Evolutionary conservation across 176 grass and related monocot species (phyloP).

Genomic region (Pontederia paniculata): DNA sequence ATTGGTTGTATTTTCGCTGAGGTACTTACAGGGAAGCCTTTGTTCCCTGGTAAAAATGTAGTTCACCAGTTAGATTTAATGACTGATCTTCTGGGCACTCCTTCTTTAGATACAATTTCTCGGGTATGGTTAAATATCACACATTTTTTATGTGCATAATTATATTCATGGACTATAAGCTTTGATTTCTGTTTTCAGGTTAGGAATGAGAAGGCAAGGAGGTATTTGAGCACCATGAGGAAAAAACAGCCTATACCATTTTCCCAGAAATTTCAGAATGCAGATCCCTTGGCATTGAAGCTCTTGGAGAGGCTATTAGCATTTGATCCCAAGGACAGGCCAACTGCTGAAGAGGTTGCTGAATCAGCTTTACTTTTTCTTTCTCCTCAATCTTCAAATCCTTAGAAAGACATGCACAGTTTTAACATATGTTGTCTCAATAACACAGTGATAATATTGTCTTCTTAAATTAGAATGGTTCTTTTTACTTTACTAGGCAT

Average conservation of each 20-base stretch:
- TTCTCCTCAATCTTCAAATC: no score
- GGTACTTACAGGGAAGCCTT: slow-evolving; percentile 83
- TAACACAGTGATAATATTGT: not conserved
- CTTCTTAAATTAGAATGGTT: no score
- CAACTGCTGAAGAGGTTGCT: slow-evolving; percentile 62
- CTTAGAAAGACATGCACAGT: not conserved
- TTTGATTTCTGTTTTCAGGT: slow-evolving; percentile 33
- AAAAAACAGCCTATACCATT: slow-evolving; percentile 60
- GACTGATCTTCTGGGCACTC: slow-evolving; percentile 87
- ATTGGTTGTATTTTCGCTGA: slow-evolving; percentile 99
- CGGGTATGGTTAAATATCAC: slow-evolving; percentile 31
- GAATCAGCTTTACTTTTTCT: no score
- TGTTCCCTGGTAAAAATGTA: slow-evolving; percentile 99
- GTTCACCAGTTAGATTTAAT: slow-evolving; percentile 98
- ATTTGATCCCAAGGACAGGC: slow-evolving; percentile 89
- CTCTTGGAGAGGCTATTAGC: slow-evolving; percentile 77
- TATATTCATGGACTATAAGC: not conserved
- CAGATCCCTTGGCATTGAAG: slow-evolving; percentile 61
- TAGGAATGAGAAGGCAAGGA: slow-evolving; percentile 79
- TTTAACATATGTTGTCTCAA: slow-evolving; percentile 15
- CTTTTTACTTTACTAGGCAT: slow-evolving; percentile 27
- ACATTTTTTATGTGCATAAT: not conserved
- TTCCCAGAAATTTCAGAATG: slow-evolving; percentile 70
- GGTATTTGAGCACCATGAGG: slow-evolving; percentile 59
- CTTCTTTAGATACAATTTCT: slow-evolving; percentile 58